A percentile compares a stretch with the other conserved stretches of the same genome.
These are phyloP conservation scores for Lojkania enalia DNA, from an alignment of 2,329 filamentous ascomycete species.

Conservation along the genomic window DNA sequence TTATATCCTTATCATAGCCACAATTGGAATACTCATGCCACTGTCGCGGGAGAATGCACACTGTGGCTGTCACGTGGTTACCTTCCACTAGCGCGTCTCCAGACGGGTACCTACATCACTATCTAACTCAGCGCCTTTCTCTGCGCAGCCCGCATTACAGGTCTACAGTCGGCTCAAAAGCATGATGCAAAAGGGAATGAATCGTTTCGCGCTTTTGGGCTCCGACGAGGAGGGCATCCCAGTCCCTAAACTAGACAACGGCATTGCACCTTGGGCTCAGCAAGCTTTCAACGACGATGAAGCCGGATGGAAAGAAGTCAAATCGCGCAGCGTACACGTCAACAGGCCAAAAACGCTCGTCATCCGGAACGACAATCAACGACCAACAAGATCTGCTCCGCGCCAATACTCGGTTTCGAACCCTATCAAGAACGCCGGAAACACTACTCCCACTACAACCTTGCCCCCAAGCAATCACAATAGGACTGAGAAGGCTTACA, in stretches of 20 bases:
- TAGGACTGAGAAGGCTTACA: background rate
- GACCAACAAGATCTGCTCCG: background rate
- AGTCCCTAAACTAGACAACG: background rate
- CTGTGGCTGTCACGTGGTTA: too few relatives aligned
- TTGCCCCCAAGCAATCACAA: background rate
- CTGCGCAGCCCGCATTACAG: too few relatives aligned
- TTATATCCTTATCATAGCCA: too few relatives aligned
- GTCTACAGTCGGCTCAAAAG: too few relatives aligned
- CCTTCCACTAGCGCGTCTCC: too few relatives aligned
- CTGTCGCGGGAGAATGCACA: too few relatives aligned
- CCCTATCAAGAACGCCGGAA: background rate
- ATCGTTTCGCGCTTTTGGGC: background rate
- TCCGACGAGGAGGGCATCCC: background rate
- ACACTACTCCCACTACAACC: background rate
- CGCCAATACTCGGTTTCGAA: background rate
- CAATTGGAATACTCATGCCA: too few relatives aligned
- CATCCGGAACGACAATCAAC: constrained; percentile 11
- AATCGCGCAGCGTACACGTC: constrained; percentile 17
- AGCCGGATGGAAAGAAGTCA: constrained; percentile 32
- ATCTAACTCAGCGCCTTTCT: too few relatives aligned
- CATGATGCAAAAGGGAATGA: background rate
- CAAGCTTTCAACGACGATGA: constrained; percentile 24
- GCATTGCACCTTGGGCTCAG: background rate
- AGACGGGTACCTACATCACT: too few relatives aligned
- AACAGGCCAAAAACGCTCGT: constrained; percentile 10